Evolutionary conservation across 179 eudicot genomes (phyloP).

Genomic region (Silene noctiflora): DNA sequence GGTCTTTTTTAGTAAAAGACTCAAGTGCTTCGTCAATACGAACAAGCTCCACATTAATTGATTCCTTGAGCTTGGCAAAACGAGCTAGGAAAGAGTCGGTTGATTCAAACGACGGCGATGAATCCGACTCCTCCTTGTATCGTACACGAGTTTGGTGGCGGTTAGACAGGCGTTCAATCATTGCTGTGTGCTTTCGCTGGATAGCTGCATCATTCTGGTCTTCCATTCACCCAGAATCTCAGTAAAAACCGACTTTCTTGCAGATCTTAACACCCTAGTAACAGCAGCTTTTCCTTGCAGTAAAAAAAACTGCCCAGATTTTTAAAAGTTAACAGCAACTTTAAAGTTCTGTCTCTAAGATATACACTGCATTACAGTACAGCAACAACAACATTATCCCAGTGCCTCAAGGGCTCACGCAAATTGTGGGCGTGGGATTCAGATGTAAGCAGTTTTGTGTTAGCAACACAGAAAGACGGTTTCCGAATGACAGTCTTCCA

Average conservation of each 20-base stretch:
- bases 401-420: too few species aligned
- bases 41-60: constrained; percentile 31
- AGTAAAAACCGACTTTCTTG: not conserved
- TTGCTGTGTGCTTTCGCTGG: constrained; percentile 57
- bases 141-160: constrained; percentile 47
- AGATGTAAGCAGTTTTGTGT: too few species aligned
- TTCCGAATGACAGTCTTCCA: too few species aligned
- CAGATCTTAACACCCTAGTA: not conserved
- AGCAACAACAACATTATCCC: too few species aligned
- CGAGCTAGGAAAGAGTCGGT: constrained; percentile 52
- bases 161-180: constrained; percentile 71
- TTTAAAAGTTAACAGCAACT: constrained; percentile 4
- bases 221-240: constrained; percentile 18
- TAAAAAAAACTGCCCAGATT: not conserved
- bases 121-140: constrained; percentile 27
- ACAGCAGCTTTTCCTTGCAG: not conserved
- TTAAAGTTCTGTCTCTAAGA: too few species aligned
- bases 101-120: constrained; percentile 44
- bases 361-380: too few species aligned
- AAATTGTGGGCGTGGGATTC: too few species aligned
- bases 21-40: constrained; percentile 36
- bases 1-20: constrained; percentile 41
- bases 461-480: too few species aligned
- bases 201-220: constrained; percentile 27
- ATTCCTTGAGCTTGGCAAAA: constrained; percentile 46